Evolutionary conservation across 2,329 filamentous ascomycete genomes (phyloP).

Genomic region (Helicocarpus griseus): DNA sequence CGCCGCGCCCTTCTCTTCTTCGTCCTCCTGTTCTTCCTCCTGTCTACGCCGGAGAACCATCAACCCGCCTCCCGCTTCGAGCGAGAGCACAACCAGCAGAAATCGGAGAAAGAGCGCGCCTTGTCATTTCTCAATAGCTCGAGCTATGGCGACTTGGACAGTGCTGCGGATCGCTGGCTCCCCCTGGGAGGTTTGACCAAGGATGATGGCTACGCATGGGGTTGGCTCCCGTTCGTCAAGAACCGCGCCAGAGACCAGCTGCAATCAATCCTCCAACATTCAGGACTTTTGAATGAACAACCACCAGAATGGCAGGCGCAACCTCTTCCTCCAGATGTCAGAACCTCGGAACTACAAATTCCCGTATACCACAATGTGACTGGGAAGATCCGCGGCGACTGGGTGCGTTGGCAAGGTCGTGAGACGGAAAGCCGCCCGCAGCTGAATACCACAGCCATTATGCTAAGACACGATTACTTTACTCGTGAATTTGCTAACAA

Average conservation of each 20-base stretch:
- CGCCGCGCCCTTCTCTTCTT: conserved; percentile 41
- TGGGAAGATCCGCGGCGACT: conserved; percentile 65
- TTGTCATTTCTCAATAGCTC: conserved; percentile 42
- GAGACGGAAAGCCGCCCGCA: conserved; percentile 36
- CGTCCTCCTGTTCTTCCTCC: conserved; percentile 44
- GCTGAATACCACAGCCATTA: conserved; percentile 56
- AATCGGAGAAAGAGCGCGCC: conserved; percentile 43
- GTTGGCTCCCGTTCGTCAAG: conserved; percentile 57
- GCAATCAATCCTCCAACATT: conserved; percentile 22
- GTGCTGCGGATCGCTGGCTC: conserved; percentile 41
- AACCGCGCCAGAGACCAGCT: conserved; percentile 53
- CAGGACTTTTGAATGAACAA: conserved; percentile 22
- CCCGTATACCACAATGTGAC: conserved; percentile 70
- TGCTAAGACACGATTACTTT: conserved; percentile 58
- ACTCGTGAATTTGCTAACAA: conserved; percentile 64
- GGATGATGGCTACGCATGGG: conserved; percentile 70
- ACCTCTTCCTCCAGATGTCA: conserved; percentile 17
- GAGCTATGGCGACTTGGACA: conserved; percentile 43
- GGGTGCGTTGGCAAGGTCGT: conserved; percentile 49
- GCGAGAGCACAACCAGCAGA: conserved; percentile 36
- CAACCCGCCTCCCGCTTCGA: conserved; percentile 31
- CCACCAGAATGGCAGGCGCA: conserved; percentile 18
- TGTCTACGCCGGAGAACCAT: conserved; percentile 41
- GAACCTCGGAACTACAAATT: conserved; percentile 33
- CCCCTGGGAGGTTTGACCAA: conserved; percentile 70